Evolutionary conservation across 1,284 basidiomycete species (phyloP), one percentile per base, ranked within the genome.

Genomic region (Rhodotorula mucilaginosa): DNA sequence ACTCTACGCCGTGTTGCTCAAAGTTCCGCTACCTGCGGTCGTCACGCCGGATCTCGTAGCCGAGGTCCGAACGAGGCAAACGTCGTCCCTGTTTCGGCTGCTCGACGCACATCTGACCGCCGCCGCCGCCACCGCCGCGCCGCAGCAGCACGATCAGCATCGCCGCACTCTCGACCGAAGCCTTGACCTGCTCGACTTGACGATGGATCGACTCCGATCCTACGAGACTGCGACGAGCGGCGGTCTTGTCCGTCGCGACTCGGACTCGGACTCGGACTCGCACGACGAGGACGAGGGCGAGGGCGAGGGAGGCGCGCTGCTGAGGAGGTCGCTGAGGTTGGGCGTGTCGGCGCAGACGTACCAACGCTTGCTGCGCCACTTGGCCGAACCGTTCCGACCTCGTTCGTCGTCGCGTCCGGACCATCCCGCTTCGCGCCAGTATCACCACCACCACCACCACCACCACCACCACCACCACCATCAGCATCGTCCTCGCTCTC

Each of bases 1-100:
- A 52, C 65, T 74, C 39, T 71, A 74, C 62, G 21, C 44, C 34
- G 61, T 63, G 31, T 66, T 74, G 31, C 65, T 71, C 54, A 46
- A 65, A 13, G 60, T 70, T 19, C 26, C 58, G 10, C 47, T 54
- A 3, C 46, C 46, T 10, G 26, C 26, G 21, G 18, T 31, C 29
- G 5, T n/a, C 47, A 10, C 59, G 52, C 56, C 18, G 21, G 34
- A 34, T 44, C 3, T 23, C 56, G 18, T 64, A n/a, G 26, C 54
- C 2, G 2, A 19, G 16, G 23, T 29, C 0, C 65, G 71, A n/a
- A 52, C 61, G 13, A 65, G 71, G 15, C 71, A 73, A 54, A 56
- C 65, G 6, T 69, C 68, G 5, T 63, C 63, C 21, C 47, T 73
- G 18, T 70, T 65, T 16, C 68, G 71, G 21, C 44, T 70, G n/a